Evolutionary conservation across 306 rosid species (phyloP), one percentile per base, ranked within the genome.

Genomic region (Vachellia collinsii): DNA sequence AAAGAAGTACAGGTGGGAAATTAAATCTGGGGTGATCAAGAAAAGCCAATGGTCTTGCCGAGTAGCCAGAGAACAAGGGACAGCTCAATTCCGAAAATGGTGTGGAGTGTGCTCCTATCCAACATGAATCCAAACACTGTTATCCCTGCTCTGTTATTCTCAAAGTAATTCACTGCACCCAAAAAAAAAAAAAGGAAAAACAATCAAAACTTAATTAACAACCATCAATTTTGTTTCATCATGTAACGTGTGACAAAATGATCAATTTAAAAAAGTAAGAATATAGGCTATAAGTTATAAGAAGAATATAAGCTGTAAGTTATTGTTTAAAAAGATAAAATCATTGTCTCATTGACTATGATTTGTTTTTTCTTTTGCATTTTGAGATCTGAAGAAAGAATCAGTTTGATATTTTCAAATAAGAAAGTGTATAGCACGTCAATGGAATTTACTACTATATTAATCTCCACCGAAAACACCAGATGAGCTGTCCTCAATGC

Each of bases 61-160:
- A 95, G 91, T 70, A 95, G 72, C 99, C 99, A 95, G 12, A 95
- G 97, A 56, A 90, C 91, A 64, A 94, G 82, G 3, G 98, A 91
- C 8, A 95, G 19, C 82, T 95, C 88, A 37, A 95, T 78, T 48
- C 97, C 94, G 56, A 95, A 93, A 61, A 95, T 90, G 46, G 92
- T 93, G 84, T 94, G 91, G 0, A 94, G 85, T 0, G 97, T 93
- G 66, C 88, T 87, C 82, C 97, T 86, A 53, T 95, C 99, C 88
- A 95, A 75, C 58, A 90, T 87, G 80, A 95, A 87, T 77, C 99
- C 98, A 47, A 68, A 95, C 4, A 90, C 85, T 0, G 99, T 95
- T 46, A 95, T 87, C 19, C 98, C 98, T 14, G 98, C 99, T 80
- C 85, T 86, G 41, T 93, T 95, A 71, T 93, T 91, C 90, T 95